These are phyloP conservation scores for Euphorbia corollata DNA, from an alignment of 441 rosid genomes.

Conservation along the genomic window DNA sequence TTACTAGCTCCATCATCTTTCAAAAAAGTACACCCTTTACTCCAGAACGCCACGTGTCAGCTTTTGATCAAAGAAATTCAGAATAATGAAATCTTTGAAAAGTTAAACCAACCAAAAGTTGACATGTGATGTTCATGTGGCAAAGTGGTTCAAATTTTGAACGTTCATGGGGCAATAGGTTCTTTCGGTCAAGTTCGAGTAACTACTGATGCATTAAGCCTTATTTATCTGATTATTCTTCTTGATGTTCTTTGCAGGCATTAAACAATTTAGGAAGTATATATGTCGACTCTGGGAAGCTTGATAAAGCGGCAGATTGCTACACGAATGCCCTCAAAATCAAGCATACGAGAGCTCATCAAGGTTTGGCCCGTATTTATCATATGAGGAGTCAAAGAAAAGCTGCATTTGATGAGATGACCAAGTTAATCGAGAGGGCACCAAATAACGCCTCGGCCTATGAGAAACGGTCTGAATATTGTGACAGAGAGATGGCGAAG, in stretches of 20 bases:
- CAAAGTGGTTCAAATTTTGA: too few relatives aligned
- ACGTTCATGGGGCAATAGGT: too few relatives aligned
- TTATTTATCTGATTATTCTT: too few relatives aligned
- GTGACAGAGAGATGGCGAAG: slow-evolving; percentile 86
- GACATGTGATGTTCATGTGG: too few relatives aligned
- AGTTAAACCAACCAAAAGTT: too few relatives aligned
- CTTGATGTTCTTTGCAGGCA: slow-evolving; percentile 45
- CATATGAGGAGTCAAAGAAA: slow-evolving; percentile 73
- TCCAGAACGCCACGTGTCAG: too few relatives aligned
- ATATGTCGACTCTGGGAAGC: slow-evolving; percentile 78
- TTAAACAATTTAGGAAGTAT: slow-evolving; percentile 85
- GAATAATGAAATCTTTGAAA: too few relatives aligned
- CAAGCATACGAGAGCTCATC: slow-evolving; percentile 96
- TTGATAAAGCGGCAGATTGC: slow-evolving; percentile 88
- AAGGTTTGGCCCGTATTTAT: slow-evolving; percentile 89
- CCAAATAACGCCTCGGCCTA: slow-evolving; percentile 75
- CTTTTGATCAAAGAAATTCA: too few relatives aligned
- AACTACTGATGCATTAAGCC: too few relatives aligned
- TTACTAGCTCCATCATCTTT: too few relatives aligned
- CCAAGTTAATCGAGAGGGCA: slow-evolving; percentile 84
- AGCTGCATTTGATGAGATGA: slow-evolving; percentile 94
- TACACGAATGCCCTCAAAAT: slow-evolving; percentile 82
- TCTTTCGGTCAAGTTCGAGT: too few relatives aligned
- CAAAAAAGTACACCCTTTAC: too few relatives aligned
- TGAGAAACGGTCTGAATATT: slow-evolving; percentile 92